phyloP scores from a whole-genome alignment of 169 alveolate species.

The Plasmodium cynomolgi region DNA sequence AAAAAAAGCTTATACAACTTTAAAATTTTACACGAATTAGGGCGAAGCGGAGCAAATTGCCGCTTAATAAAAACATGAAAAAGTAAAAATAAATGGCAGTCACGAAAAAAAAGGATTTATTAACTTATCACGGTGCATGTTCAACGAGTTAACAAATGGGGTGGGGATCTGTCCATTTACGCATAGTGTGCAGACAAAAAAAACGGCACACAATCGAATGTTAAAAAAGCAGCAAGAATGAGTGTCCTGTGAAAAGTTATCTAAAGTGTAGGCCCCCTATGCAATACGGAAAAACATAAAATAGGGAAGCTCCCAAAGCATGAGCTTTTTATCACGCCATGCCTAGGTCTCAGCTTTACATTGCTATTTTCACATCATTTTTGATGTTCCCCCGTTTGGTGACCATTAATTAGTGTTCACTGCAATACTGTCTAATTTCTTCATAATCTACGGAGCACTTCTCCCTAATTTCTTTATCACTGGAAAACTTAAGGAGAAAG shows the following conservation, averaged over 20 bases:
- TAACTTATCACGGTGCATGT: background rate
- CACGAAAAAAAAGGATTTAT: background rate
- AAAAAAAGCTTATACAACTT: background rate
- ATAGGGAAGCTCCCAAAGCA: background rate
- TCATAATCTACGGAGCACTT: slow-evolving; percentile 65
- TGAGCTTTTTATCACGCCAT: background rate
- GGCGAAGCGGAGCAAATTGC: background rate
- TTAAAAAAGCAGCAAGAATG: background rate
- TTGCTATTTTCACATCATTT: background rate
- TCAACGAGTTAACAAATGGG: background rate
- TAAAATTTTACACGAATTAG: background rate
- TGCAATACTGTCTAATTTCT: slow-evolving; percentile 52
- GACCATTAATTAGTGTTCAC: background rate
- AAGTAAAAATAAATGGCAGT: background rate
- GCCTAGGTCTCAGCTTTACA: background rate
- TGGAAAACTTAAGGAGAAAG: slow-evolving; percentile 31
- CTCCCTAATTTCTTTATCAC: slow-evolving; percentile 34
- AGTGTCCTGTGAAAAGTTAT: background rate
- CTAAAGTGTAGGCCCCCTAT: background rate
- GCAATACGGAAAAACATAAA: background rate
- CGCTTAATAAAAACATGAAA: background rate
- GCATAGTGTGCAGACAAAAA: background rate
- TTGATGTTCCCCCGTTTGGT: background rate
- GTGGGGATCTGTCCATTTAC: background rate
- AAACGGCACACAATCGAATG: background rate